These are phyloP conservation scores for Pterocarpus macrocarpus DNA, from an alignment of 306 rosid species.

Conservation along the genomic window DNA sequence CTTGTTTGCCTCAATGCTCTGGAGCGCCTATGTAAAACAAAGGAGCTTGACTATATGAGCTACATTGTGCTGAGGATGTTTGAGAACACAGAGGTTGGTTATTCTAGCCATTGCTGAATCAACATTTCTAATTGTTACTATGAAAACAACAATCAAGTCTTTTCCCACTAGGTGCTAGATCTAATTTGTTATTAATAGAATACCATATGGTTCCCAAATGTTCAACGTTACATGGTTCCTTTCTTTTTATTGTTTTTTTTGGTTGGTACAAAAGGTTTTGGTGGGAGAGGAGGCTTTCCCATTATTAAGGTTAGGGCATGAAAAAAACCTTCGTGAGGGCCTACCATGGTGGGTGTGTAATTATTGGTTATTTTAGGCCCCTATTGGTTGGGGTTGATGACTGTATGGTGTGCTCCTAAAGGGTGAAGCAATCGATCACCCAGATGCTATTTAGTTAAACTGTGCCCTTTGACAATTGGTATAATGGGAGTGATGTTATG, in stretches of 20 bases:
- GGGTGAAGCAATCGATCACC: neutral
- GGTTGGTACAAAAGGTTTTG: neutral
- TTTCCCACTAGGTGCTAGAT: slow-evolving; percentile 15
- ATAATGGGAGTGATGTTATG: too few relatives aligned
- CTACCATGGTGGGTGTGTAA: neutral
- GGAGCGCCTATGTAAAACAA: slow-evolving; percentile 79
- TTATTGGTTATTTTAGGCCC: neutral
- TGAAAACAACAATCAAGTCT: neutral
- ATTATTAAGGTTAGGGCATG: too few relatives aligned
- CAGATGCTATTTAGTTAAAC: neutral
- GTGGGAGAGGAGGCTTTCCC: neutral
- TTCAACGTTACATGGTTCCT: neutral
- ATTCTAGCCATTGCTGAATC: slow-evolving; percentile 26
- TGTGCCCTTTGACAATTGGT: too few relatives aligned
- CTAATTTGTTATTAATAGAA: slow-evolving; percentile 15
- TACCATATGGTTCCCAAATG: neutral
- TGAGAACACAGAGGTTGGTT: slow-evolving; percentile 86
- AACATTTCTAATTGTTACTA: slow-evolving; percentile 1
- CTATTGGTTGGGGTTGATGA: slow-evolving; percentile 5
- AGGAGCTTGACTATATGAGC: slow-evolving; percentile 99
- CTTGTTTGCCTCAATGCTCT: slow-evolving; percentile 76
- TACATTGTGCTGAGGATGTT: slow-evolving; percentile 94
- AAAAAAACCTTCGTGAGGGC: neutral
- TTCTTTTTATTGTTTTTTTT: neutral
- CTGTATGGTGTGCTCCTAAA: neutral